Conservation (phyloP, 352 stramenopile genomes). For the Phytophthora aleatoria region DNA sequence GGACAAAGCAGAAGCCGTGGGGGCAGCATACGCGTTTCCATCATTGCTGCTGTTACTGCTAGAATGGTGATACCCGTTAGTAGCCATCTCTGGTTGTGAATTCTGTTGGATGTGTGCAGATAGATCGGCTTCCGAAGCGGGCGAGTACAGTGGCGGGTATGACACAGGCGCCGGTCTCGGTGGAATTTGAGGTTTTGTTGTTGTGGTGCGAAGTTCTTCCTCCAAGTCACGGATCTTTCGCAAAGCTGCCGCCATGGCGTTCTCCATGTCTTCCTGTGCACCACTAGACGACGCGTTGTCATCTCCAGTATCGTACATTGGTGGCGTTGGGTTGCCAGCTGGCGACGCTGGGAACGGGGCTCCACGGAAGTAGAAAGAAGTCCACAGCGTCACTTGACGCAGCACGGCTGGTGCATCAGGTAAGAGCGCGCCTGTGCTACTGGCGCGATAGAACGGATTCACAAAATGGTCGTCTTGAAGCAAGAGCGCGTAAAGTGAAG, state of each 20-base stretch:
- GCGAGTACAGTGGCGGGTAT: conserved; percentile 38
- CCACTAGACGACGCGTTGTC: conserved; percentile 20
- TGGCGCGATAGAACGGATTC: conserved; percentile 77
- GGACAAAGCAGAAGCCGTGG: background rate
- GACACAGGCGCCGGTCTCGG: conserved; percentile 26
- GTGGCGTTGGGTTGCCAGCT: conserved; percentile 49
- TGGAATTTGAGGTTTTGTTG: conserved; percentile 14
- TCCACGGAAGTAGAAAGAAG: conserved; percentile 78
- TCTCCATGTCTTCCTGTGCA: conserved; percentile 58
- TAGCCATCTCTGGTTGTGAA: conserved; percentile 2
- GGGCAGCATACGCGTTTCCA: background rate
- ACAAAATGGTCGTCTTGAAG: conserved; percentile 53
- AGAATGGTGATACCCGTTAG: conserved; percentile 25
- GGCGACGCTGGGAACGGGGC: conserved; percentile 48
- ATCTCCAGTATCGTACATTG: conserved; percentile 41
- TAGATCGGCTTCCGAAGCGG: conserved; percentile 22
- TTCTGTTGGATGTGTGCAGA: conserved; percentile 15
- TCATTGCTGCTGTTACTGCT: conserved; percentile 26
- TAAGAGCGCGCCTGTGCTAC: conserved; percentile 55
- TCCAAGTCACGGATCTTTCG: conserved; percentile 59
- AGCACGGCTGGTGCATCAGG: conserved; percentile 60
- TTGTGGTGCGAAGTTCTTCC: conserved; percentile 45
- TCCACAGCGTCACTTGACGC: conserved; percentile 82
- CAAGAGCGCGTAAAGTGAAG: conserved; percentile 73
- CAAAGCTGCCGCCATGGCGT: conserved; percentile 59